Evolutionary conservation across 2,329 filamentous ascomycete genomes (phyloP).

Genomic region (Myriangium duriaei): DNA sequence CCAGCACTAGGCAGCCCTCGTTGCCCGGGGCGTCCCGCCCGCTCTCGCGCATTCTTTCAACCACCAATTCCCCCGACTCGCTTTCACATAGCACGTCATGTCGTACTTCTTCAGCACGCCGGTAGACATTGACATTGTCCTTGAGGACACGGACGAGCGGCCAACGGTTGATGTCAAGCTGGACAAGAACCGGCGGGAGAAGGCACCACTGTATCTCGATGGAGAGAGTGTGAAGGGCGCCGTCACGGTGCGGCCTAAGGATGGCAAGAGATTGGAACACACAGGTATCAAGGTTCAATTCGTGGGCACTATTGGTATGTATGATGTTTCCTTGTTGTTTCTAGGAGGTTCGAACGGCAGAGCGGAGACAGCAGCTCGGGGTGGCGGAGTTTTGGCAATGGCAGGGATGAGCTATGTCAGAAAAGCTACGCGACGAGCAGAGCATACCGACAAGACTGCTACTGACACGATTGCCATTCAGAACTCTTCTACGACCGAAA

Average conservation of each 20-base stretch:
- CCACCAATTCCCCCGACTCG: no score
- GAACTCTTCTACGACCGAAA: constrained; percentile 99
- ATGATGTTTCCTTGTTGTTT: not conserved
- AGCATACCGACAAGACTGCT: no score
- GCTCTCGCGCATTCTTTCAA: no score
- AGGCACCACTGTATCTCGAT: constrained; percentile 93
- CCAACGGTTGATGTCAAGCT: constrained; percentile 96
- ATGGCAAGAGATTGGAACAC: constrained; percentile 94
- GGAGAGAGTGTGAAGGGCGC: constrained; percentile 96
- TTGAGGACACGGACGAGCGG: constrained; percentile 87
- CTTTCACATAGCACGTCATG: constrained; percentile 57
- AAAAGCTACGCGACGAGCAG: constrained; percentile 1
- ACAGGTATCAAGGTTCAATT: constrained; percentile 99
- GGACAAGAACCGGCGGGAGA: constrained; percentile 94
- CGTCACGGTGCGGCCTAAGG: constrained; percentile 90
- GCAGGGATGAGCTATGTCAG: no score
- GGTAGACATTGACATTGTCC: constrained; percentile 96
- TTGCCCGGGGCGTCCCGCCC: no score
- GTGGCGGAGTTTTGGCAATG: no score
- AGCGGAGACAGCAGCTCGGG: no score
- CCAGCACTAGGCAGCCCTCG: no score
- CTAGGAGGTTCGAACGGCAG: not conserved
- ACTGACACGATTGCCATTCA: constrained; percentile 9
- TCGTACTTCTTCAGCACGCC: constrained; percentile 97
- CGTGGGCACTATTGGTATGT: constrained; percentile 87